Evolutionary conservation across 1,284 basidiomycete species (phyloP), one percentile per base, ranked within the genome.

Genomic region (Somion occarium): DNA sequence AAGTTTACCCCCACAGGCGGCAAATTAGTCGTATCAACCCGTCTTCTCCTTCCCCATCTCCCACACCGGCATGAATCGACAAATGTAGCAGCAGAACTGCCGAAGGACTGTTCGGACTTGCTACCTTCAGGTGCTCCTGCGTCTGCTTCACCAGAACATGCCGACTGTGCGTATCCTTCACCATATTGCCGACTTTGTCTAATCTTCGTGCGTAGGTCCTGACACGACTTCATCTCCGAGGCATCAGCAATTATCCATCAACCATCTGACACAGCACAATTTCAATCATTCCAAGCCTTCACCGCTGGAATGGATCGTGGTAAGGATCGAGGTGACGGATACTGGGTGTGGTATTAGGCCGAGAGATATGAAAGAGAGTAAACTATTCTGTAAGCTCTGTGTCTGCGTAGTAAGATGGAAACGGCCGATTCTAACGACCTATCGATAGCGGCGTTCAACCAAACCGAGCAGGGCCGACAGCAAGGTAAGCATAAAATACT

Each of bases 1-100:
- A 88, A 87, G 67, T 94, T 94, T 63, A 93, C 91, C 0, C 80
- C 83, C 1, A 61, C 78, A 0, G 91, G 91, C 15, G 87, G 88
- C 1, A 79, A 74, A 54, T 69, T 90, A 27, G 73, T 69, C 1
- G 77, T 90, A 46, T 71, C 69, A 34, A 90, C 88, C 2, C 70
- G 69, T 53, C 73, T 91, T 22, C 59, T 88, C 19, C 61, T 79
- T 11, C 81, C 80, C 1, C 43, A 55, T 15, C 58, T 70, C 2
- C 52, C 39, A 9, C 15, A 15, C 30, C 30, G 7, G 15, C 30
- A 34, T 34, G 39, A 22, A 41, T 41, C 39, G 15, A 22, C 13
- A 5, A 19, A 7, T 22, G 39, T 15, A 9, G 13, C 13, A 9
- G 20, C 5, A 5, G 18, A 41, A 11, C 23, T 24, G 7, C 11